These are phyloP conservation scores for Vitellaria paradoxa DNA, from an alignment of 179 eudicot genomes.

Conservation along the genomic window DNA sequence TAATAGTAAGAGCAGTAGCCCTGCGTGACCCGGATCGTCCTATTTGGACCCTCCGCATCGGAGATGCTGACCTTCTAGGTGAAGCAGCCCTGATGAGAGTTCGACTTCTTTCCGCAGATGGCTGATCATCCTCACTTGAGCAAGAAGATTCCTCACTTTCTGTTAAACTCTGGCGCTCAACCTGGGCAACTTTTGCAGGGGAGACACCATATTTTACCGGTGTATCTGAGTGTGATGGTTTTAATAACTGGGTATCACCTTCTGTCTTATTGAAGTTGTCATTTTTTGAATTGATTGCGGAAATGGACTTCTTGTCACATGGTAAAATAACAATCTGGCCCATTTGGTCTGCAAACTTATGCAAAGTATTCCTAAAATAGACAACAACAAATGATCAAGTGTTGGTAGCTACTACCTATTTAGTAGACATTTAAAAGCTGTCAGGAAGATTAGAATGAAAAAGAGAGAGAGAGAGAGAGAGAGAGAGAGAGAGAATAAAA, in stretches of 20 bases:
- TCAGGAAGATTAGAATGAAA: too few relatives aligned
- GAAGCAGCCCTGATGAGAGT: conserved; percentile 69
- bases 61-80: conserved; percentile 99
- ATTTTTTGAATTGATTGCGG: conserved; percentile 26
- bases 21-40: conserved; percentile 89
- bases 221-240: conserved; percentile 29
- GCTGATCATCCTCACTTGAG: conserved; percentile 73
- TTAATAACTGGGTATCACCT: conserved; percentile 22
- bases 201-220: conserved; percentile 73
- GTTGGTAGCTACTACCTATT: neutral
- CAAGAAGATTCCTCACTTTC: conserved; percentile 64
- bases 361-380: conserved; percentile 53
- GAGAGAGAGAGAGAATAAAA: neutral
- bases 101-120: conserved; percentile 81
- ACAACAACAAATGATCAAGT: neutral
- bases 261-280: conserved; percentile 30
- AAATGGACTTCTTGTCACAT: conserved; percentile 21
- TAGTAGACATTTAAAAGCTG: neutral
- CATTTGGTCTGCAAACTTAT: conserved; percentile 47
- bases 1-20: conserved; percentile 73
- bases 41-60: conserved; percentile 91
- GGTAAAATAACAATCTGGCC: conserved; percentile 23
- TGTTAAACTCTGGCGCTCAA: conserved; percentile 70
- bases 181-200: conserved; percentile 89
- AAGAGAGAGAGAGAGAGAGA: neutral